These are phyloP conservation scores for Phytophthora citricola DNA, from an alignment of 352 stramenopile genomes.

Conservation along the genomic window DNA sequence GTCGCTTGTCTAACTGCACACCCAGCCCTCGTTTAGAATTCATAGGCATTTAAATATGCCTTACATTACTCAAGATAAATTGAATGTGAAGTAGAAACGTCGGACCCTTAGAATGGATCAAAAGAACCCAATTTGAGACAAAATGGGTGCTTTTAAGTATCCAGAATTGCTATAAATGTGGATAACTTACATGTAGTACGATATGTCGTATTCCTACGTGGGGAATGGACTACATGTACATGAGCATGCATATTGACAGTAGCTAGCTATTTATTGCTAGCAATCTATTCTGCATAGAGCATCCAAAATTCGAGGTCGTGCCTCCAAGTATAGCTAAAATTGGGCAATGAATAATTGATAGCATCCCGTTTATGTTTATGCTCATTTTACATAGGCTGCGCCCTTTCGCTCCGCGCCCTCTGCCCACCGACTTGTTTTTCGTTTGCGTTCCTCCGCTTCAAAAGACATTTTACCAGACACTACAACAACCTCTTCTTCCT, in stretches of 20 bases:
- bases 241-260: too few relatives aligned
- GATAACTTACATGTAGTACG: too few relatives aligned
- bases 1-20: conserved; percentile 5
- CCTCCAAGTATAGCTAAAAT: too few relatives aligned
- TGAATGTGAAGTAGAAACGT: neutral
- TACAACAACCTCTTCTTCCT: conserved; percentile 8
- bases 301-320: too few relatives aligned
- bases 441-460: conserved; percentile 22
- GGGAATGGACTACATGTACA: too few relatives aligned
- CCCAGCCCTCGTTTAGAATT: conserved; percentile 2
- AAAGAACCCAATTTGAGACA: neutral
- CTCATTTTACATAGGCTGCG: conserved; percentile 13
- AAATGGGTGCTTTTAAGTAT: neutral
- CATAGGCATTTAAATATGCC: neutral
- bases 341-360: too few relatives aligned
- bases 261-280: too few relatives aligned
- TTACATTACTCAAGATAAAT: conserved; percentile 3
- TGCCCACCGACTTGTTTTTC: conserved; percentile 24
- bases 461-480: conserved; percentile 29
- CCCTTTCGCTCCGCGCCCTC: conserved; percentile 25
- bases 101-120: neutral
- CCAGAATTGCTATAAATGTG: neutral
- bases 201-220: too few relatives aligned
- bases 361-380: conserved; percentile 11
- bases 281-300: too few relatives aligned